Evolutionary conservation across 1,139 yeast species (phyloP).

Genomic region (Starmera stellimalicola): DNA sequence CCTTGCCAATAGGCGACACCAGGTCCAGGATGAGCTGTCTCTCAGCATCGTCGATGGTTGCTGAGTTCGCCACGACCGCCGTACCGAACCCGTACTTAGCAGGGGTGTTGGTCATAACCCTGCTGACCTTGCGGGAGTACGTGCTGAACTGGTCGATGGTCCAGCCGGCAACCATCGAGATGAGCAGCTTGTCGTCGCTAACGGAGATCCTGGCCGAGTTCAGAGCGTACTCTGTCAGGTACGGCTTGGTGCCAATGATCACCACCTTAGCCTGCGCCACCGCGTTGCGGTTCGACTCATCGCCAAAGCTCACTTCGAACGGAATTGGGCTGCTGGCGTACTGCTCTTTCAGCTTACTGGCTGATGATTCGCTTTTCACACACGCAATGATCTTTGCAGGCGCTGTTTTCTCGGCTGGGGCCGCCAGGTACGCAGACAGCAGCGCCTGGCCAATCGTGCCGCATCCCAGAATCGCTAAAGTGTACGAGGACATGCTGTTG

Average conservation of each 20-base stretch:
- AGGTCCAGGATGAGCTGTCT: conserved; percentile 46
- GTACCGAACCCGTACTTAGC: conserved; percentile 89
- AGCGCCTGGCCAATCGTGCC: conserved; percentile 99
- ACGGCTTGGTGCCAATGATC: conserved; percentile 83
- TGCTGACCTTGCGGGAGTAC: conserved; percentile 51
- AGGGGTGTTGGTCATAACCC: conserved; percentile 98
- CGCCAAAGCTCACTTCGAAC: conserved; percentile 46
- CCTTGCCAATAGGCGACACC: conserved; percentile 58
- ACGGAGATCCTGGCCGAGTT: conserved; percentile 32
- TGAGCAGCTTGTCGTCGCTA: conserved; percentile 46
- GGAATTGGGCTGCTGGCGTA: conserved; percentile 31
- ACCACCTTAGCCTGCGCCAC: conserved; percentile 59
- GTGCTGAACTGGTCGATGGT: conserved; percentile 59
- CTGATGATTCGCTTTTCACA: conserved; percentile 50
- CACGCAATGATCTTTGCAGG: conserved; percentile 73
- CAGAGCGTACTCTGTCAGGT: conserved; percentile 52
- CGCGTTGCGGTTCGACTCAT: conserved; percentile 43
- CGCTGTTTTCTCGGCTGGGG: conserved; percentile 27
- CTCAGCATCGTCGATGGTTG: conserved; percentile 36
- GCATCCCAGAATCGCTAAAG: conserved; percentile 78
- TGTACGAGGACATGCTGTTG: conserved; percentile 26
- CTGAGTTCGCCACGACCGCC: conserved; percentile 75
- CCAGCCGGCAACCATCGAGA: conserved; percentile 89
- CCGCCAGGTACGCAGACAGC: conserved; percentile 60
- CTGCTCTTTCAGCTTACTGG: conserved; percentile 31